Conservation (phyloP, 768 basidiomycete genomes). For the Amanita phalloides region DNA sequence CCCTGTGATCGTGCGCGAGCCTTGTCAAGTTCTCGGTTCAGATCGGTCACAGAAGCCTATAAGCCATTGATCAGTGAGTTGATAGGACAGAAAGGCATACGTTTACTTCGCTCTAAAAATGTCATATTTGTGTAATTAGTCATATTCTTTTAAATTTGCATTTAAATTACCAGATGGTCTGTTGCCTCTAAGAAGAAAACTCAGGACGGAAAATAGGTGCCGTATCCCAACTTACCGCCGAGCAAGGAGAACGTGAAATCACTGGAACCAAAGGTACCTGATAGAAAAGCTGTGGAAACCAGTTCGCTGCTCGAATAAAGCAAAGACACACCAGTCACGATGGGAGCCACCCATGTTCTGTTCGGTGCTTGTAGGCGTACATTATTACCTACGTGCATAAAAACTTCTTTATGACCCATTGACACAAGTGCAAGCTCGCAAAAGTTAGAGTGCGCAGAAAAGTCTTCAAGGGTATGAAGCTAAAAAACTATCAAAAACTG, state of each 20-base stretch:
- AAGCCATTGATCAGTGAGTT: neutral
- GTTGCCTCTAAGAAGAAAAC: slow-evolving; percentile 35
- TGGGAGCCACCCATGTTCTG: slow-evolving; percentile 66
- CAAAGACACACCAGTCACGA: slow-evolving; percentile 54
- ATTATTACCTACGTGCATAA: slow-evolving; percentile 78
- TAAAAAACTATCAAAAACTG: slow-evolving; percentile 13
- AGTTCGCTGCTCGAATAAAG: neutral
- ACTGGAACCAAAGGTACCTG: slow-evolving; percentile 65
- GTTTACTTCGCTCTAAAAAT: slow-evolving; percentile 22
- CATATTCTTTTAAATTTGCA: neutral
- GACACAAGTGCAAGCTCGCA: slow-evolving; percentile 73
- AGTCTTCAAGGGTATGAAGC: slow-evolving; percentile 82
- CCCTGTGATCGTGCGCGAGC: slow-evolving; percentile 40
- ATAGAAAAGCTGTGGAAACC: neutral
- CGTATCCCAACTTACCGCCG: slow-evolving; percentile 38
- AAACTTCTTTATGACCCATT: slow-evolving; percentile 69
- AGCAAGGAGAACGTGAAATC: slow-evolving; percentile 75
- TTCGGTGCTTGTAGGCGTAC: slow-evolving; percentile 66
- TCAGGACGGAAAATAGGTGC: neutral
- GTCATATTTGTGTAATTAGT: slow-evolving; percentile 1
- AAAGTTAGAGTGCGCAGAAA: slow-evolving; percentile 84
- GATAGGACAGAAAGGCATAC: neutral
- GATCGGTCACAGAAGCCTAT: slow-evolving; percentile 77
- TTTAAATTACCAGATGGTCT: slow-evolving; percentile 43
- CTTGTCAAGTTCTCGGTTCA: slow-evolving; percentile 66